phyloP scores from a whole-genome alignment of 2,329 filamentous ascomycete species.

The Paraphoma chrysanthemicola region DNA sequence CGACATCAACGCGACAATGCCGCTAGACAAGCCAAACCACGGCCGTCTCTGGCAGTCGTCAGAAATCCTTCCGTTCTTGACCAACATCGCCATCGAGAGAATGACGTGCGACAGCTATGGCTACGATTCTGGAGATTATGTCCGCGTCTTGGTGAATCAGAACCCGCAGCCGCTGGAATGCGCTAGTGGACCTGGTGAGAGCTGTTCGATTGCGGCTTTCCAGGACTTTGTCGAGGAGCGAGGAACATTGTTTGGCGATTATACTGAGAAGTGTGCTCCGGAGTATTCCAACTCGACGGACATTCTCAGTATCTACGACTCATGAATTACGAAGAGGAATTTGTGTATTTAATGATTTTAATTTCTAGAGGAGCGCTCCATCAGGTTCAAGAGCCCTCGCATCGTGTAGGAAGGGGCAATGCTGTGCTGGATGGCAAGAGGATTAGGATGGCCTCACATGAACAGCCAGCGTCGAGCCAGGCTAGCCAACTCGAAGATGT shows the following conservation, averaged over 20 bases:
- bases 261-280: constrained; percentile 51
- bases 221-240: constrained; percentile 51
- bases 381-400: no score
- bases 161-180: constrained; percentile 59
- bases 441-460: no score
- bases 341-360: no score
- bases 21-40: constrained; percentile 67
- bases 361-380: no score
- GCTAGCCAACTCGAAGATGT: no score
- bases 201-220: constrained; percentile 56
- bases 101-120: constrained; percentile 68
- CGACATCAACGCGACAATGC: constrained; percentile 69
- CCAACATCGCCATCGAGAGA: constrained; percentile 71
- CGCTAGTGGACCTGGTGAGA: constrained; percentile 58
- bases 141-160: constrained; percentile 60
- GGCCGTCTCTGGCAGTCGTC: constrained; percentile 69
- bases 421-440: no score
- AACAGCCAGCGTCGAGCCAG: no score
- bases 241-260: constrained; percentile 54
- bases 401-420: no score
- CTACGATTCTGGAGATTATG: constrained; percentile 59
- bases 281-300: constrained; percentile 54
- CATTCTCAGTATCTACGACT: constrained; percentile 31
- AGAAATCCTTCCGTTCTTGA: constrained; percentile 68
- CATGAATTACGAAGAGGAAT: not conserved